phyloP scores from a whole-genome alignment of 1,139 yeast species.

The Meyerozyma smithsonii region DNA sequence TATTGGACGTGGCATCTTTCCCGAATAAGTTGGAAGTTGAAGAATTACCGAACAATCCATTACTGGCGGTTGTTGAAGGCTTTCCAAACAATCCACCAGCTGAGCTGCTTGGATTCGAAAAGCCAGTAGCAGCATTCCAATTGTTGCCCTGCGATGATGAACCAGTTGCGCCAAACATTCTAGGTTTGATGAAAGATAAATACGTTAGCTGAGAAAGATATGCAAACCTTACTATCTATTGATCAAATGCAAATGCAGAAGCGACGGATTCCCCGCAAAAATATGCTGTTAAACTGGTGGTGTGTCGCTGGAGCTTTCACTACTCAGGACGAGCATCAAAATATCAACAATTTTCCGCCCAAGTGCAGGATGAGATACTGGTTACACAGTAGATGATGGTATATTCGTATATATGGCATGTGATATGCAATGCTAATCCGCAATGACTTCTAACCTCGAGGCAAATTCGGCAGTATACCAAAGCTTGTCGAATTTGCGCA shows the following conservation, averaged over 20 bases:
- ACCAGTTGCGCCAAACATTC: neutral
- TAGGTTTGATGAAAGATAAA: neutral
- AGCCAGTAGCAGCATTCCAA: conserved; percentile 2
- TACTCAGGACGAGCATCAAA: neutral
- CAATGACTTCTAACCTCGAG: conserved; percentile 1
- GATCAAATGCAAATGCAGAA: neutral
- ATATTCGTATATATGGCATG: neutral
- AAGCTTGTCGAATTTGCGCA: conserved; percentile 41
- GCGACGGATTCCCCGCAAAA: neutral
- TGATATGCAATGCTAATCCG: neutral
- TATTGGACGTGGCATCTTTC: neutral
- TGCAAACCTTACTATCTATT: neutral
- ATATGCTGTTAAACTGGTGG: neutral
- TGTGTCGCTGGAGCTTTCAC: neutral
- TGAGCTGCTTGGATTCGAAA: conserved; percentile 6
- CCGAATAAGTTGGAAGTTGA: conserved; percentile 3
- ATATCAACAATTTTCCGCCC: neutral
- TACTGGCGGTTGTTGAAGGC: conserved; percentile 8
- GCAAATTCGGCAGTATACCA: conserved; percentile 36
- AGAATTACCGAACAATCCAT: conserved; percentile 19
- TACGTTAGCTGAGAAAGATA: neutral
- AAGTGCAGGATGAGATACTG: neutral
- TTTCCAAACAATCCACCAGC: conserved; percentile 8
- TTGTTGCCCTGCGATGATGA: neutral
- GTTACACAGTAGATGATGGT: neutral